Evolutionary conservation across 1,284 basidiomycete species (phyloP), one percentile per base, ranked within the genome.

Genomic region (Chondrostereum purpureum): DNA sequence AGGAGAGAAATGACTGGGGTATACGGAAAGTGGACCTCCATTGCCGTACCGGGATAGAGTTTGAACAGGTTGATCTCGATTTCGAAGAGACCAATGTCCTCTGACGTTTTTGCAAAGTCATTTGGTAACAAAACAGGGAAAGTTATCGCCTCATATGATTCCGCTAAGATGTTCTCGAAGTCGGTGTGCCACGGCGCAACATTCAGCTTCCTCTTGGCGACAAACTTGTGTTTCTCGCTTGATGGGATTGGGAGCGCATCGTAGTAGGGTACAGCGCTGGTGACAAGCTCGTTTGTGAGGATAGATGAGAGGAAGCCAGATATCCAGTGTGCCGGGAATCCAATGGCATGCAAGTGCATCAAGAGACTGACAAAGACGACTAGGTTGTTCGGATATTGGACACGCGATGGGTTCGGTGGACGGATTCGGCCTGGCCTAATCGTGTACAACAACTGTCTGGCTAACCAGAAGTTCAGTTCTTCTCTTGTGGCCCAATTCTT

Each of bases 341-440:
- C 63, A 40, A 68, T 61, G 27, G 57, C 52, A 48, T 62, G 55
- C 39, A 65, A 60, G 47, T 65, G 60, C 34, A 66, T 54, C 46
- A 69, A 57, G 27, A 73, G 54, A 37, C 55, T 50, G 42, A 65
- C 46, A 56, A 68, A 61, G n/a, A 61, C 58, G 40, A 62, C 61
- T 39, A 70, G 56, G 46, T 62, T 66, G 52, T 65, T 64, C 42
- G 72, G 63, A 50, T 63, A 55, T 18, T 59, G 62, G 44, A 69
- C 55, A 46, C 65, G 58, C 47, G 53, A 43, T 10, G 57, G 59
- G n/a, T n/a, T n/a, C 48, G 55, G 53, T 43, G 55, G 51, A 45
- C 51, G 52, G 27, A 56, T 44, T 39, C 48, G 57, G n/a, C 61
- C 62, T 23, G 62, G 60, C 27, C 57, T 54, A 49, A 65, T 46